phyloP scores from a whole-genome alignment of 805 yeast species.

The Cephaloascus fragrans region DNA sequence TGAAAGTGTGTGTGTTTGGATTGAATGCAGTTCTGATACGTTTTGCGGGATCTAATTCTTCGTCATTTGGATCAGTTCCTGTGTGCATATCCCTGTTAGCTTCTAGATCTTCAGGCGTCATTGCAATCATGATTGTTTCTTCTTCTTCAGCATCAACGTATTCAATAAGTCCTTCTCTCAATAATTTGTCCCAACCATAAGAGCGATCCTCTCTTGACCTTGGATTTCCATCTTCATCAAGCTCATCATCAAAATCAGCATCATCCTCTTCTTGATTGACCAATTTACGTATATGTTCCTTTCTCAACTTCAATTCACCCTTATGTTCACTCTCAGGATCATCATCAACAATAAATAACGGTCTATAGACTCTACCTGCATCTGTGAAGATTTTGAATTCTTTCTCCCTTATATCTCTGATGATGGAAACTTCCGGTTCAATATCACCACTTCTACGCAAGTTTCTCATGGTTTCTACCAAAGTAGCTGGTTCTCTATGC shows the following conservation, averaged over 20 bases:
- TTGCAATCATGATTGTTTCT: constrained; percentile 96
- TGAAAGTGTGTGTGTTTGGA: constrained; percentile 64
- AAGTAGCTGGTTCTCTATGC: constrained; percentile 89
- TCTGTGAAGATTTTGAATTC: constrained; percentile 95
- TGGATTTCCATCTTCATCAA: constrained; percentile 28
- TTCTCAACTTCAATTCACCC: constrained; percentile 76
- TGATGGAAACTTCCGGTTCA: constrained; percentile 91
- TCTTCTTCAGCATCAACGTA: constrained; percentile 99
- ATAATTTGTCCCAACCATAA: constrained; percentile 79
- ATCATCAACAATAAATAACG: constrained; percentile 87
- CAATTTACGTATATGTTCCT: constrained; percentile 72
- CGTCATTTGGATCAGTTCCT: constrained; percentile 31
- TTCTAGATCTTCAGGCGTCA: constrained; percentile 95
- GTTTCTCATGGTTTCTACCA: constrained; percentile 83
- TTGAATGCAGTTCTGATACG: constrained; percentile 66
- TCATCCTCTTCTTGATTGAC: constrained; percentile 56
- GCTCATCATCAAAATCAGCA: constrained; percentile 41
- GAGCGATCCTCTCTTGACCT: constrained; percentile 42
- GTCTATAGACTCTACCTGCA: constrained; percentile 98
- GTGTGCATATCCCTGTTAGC: constrained; percentile 37
- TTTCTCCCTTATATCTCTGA: constrained; percentile 93
- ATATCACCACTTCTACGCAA: constrained; percentile 94
- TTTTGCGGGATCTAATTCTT: constrained; percentile 63
- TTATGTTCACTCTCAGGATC: constrained; percentile 57
- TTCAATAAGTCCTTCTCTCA: constrained; percentile 83